phyloP scores from a whole-genome alignment of 2,329 filamentous ascomycete species.

The Neonectria faginata region DNA sequence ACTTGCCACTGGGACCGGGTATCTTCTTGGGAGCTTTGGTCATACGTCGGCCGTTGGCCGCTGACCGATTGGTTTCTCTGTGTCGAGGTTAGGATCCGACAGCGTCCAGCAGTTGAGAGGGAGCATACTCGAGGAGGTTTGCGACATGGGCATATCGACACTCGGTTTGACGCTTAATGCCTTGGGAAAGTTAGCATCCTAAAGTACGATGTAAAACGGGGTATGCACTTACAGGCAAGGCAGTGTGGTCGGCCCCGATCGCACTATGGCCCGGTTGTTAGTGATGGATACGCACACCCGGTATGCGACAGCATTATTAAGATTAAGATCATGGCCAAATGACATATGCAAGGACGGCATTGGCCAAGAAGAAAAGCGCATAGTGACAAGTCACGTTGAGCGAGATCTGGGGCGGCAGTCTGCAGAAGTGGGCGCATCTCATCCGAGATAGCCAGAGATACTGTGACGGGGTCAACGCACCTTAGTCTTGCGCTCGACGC shows the following conservation, averaged over 20 bases:
- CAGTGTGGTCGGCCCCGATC: slow-evolving; percentile 79
- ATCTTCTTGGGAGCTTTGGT: slow-evolving; percentile 69
- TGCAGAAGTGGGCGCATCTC: slow-evolving; percentile 36
- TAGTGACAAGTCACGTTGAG: slow-evolving; percentile 16
- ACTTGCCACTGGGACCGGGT: slow-evolving; percentile 52
- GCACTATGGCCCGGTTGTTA: slow-evolving; percentile 63
- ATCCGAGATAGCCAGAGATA: slow-evolving; percentile 28
- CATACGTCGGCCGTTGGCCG: slow-evolving; percentile 66
- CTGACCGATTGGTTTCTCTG: slow-evolving; percentile 69
- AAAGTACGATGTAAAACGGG: background rate
- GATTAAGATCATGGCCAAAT: slow-evolving; percentile 5
- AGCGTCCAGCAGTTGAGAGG: background rate
- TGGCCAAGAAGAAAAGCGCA: slow-evolving; percentile 17
- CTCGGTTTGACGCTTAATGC: slow-evolving; percentile 80
- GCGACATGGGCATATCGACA: slow-evolving; percentile 83
- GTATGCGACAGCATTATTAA: slow-evolving; percentile 1
- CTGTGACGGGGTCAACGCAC: slow-evolving; percentile 55
- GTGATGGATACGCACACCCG: background rate
- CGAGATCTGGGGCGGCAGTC: slow-evolving; percentile 28
- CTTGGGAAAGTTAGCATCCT: slow-evolving; percentile 54
- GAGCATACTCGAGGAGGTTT: slow-evolving; percentile 77
- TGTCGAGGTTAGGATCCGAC: slow-evolving; percentile 30
- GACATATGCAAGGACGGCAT: slow-evolving; percentile 10
- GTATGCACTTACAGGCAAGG: slow-evolving; percentile 66
- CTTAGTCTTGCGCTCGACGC: slow-evolving; percentile 86